Evolutionary conservation across 129 eudicot genomes (phyloP).

Genomic region (Saussurea involucrata): DNA sequence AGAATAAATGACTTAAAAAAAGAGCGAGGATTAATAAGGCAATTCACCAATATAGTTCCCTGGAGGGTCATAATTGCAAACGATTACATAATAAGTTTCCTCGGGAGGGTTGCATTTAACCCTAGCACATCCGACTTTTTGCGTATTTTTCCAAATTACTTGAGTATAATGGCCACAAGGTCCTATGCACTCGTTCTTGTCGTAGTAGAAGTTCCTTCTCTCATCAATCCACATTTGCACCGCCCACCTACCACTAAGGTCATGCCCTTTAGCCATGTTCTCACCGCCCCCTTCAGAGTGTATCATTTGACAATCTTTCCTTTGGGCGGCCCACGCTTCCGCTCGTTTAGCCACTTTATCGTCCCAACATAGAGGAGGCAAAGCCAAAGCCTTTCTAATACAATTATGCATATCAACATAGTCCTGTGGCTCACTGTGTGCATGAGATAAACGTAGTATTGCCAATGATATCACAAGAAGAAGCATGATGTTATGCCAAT

Average conservation of each 20-base stretch:
- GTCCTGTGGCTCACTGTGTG: neutral
- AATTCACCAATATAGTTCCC: slow-evolving; percentile 37
- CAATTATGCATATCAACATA: neutral
- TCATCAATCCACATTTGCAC: slow-evolving; percentile 38
- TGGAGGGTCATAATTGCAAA: slow-evolving; percentile 56
- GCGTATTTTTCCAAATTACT: slow-evolving; percentile 42
- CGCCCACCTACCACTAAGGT: slow-evolving; percentile 20
- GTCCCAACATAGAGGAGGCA: slow-evolving; percentile 4
- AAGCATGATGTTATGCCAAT: neutral
- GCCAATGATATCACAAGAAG: neutral
- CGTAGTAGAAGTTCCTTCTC: slow-evolving; percentile 16
- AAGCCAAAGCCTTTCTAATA: neutral
- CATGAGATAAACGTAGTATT: neutral
- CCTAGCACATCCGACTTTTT: slow-evolving; percentile 42
- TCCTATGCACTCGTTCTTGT: slow-evolving; percentile 27
- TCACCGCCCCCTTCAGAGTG: slow-evolving; percentile 43
- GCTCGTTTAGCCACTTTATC: neutral
- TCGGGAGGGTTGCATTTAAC: slow-evolving; percentile 28
- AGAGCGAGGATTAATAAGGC: slow-evolving; percentile 24
- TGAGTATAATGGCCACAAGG: slow-evolving; percentile 59
- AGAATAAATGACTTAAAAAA: neutral
- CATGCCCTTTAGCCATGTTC: slow-evolving; percentile 36
- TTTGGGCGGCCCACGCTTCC: neutral
- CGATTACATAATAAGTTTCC: slow-evolving; percentile 22
- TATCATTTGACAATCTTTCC: slow-evolving; percentile 23